A percentile compares a stretch with the other conserved stretches of the same genome.
phyloP scores from a whole-genome alignment of 805 yeast genomes.

The Candida mattraensis region DNA sequence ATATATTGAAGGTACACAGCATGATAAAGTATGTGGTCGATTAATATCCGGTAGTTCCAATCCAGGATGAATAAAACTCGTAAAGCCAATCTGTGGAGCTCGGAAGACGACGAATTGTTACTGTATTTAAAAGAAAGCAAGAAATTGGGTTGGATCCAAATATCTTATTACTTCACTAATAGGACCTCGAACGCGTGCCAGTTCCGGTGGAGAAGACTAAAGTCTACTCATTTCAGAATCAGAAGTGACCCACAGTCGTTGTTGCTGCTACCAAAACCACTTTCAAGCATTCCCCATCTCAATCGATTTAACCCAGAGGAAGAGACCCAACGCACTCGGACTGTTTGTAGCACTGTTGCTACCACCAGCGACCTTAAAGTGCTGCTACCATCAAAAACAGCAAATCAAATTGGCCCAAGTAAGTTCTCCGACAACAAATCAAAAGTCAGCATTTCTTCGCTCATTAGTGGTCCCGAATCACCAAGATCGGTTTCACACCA shows the following conservation, averaged over 20 bases:
- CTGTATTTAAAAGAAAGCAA: conserved; percentile 77
- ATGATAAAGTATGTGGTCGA: too few species aligned
- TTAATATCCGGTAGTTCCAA: too few species aligned
- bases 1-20: too few species aligned
- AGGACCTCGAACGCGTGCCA: conserved; percentile 90
- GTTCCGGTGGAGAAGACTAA: conserved; percentile 81
- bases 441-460: conserved; percentile 13
- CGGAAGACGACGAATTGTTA: conserved; percentile 67
- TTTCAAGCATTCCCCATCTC: conserved; percentile 7
- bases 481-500: too few species aligned
- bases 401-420: conserved; percentile 68
- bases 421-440: conserved; percentile 35
- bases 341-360: too few species aligned
- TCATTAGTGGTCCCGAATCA: conserved; percentile 10
- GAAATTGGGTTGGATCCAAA: conserved; percentile 88
- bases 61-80: conserved; percentile 2
- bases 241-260: not conserved
- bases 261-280: conserved; percentile 1
- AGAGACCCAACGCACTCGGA: too few species aligned
- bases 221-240: conserved; percentile 39
- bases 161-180: conserved; percentile 69
- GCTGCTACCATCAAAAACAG: conserved; percentile 71
- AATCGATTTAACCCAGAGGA: conserved; percentile 60
- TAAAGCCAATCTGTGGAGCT: conserved; percentile 57
- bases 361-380: too few species aligned